Evolutionary conservation across 345 rosid species (phyloP), one percentile per base, ranked within the genome.

Genomic region (Linum trigynum): DNA sequence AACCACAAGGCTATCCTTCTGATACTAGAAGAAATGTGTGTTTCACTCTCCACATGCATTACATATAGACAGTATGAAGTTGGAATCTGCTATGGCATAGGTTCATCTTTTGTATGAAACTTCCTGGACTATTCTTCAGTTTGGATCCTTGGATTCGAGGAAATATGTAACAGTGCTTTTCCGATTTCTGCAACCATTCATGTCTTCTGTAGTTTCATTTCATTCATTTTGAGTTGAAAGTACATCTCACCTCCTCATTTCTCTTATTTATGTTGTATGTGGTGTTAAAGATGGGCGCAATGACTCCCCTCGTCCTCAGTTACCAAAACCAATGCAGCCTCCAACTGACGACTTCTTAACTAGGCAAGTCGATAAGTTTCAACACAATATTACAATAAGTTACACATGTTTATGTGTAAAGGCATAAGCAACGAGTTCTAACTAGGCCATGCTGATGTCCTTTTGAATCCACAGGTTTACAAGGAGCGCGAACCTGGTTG

Each of bases 401-500:
- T 48, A 11, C 10, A 8, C 12, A n/a, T n/a, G n/a, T n/a, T n/a
- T n/a, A n/a, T n/a, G n/a, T n/a, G n/a, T n/a, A n/a, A n/a, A n/a
- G n/a, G 53, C 53, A 48, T 48, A 48, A 48, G 53, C 53, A 48
- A 3, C 12, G 53, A 8, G n/a, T 60, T 5, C 3, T 36, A 35
- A 42, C 57, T 41, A 55, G 69, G 17, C 1, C 53, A 48, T 53
- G 36, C 4, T n/a, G 38, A 9, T 35, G 9, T 11, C 16, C 14
- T 7, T n/a, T 2, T 6, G 5, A n/a, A n/a, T n/a, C n/a, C n/a
- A n/a, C 83, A 87, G 92, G 83, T 87, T 83, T 62, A 78, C 74
- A 40, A 77, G 87, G 74, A 87, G 74, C 8, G 85, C 90, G 32
- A 71, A 74, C 51, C 76, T 87, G 17, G 92, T 84, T 16, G 89